These are phyloP conservation scores for Cnidoscolus chayamansa DNA, from an alignment of 441 rosid species.

Conservation along the genomic window DNA sequence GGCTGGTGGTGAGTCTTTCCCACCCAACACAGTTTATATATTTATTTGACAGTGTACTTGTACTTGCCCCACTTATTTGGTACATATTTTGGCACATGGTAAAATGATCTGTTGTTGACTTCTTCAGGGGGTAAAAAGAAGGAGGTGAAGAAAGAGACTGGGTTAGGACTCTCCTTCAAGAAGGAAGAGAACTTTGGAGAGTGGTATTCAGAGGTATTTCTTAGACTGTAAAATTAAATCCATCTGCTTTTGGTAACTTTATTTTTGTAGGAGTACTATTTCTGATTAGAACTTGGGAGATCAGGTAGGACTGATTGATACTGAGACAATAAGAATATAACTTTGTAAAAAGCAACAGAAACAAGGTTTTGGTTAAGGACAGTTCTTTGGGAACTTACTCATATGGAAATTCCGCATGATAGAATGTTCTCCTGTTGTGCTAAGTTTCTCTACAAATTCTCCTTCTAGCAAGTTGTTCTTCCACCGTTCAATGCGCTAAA, in stretches of 20 bases:
- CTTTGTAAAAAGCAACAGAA: neutral
- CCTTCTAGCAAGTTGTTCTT: neutral
- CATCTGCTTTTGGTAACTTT: neutral
- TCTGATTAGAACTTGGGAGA: neutral
- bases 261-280: too few species aligned
- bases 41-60: neutral
- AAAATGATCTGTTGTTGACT: neutral
- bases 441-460: neutral
- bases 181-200: constrained; percentile 77
- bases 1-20: constrained; percentile 25
- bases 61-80: neutral
- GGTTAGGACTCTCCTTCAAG: constrained; percentile 55
- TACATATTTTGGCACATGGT: neutral
- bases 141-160: constrained; percentile 75
- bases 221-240: neutral
- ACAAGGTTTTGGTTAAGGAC: neutral
- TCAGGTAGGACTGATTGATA: neutral
- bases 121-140: constrained; percentile 50
- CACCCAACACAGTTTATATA: neutral
- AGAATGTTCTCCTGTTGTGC: neutral
- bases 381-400: neutral
- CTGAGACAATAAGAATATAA: neutral
- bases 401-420: neutral
- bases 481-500: neutral
- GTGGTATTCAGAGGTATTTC: constrained; percentile 71